A percentile compares a stretch with the other conserved stretches of the same genome.
Evolutionary conservation across 352 stramenopile genomes (phyloP).

Genomic region (Phytophthora megakarya): DNA sequence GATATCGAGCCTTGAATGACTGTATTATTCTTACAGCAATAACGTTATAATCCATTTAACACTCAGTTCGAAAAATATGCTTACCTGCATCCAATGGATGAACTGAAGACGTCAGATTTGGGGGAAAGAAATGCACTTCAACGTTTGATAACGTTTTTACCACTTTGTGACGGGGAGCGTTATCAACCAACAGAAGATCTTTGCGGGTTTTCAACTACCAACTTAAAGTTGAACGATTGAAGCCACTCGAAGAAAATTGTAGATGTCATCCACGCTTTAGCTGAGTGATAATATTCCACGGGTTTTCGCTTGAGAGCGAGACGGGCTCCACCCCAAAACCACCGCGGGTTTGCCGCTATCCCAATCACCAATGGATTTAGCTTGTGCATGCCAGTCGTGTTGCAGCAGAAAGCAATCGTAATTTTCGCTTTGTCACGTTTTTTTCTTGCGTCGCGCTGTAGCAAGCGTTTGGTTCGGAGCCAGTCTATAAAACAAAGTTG

Average conservation of each 20-base stretch:
- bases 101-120: constrained; percentile 3
- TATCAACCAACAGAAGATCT: constrained; percentile 17
- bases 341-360: constrained; percentile 1
- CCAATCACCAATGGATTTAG: constrained; percentile 5
- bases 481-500: constrained; percentile 12
- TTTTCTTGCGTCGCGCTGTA: constrained; percentile 1
- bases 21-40: constrained; percentile 6
- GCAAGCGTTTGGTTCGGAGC: constrained; percentile 9
- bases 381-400: constrained; percentile 5
- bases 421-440: constrained; percentile 1
- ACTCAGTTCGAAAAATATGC: too few species aligned
- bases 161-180: constrained; percentile 14
- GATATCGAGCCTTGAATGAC: constrained; percentile 8
- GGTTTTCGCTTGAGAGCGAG: background rate
- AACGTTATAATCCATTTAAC: too few species aligned
- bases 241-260: constrained; percentile 15
- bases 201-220: constrained; percentile 8
- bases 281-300: too few species aligned
- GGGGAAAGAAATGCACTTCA: constrained; percentile 6
- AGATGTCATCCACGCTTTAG: constrained; percentile 13
- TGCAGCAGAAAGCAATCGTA: constrained; percentile 9
- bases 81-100: constrained; percentile 13
- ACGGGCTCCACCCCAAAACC: constrained; percentile 4
- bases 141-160: constrained; percentile 4
- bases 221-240: constrained; percentile 10